A percentile compares a stretch with the other conserved stretches of the same genome.
Conservation (phyloP, 805 yeast species). For the Saccharomycopsis amapae region DNA sequence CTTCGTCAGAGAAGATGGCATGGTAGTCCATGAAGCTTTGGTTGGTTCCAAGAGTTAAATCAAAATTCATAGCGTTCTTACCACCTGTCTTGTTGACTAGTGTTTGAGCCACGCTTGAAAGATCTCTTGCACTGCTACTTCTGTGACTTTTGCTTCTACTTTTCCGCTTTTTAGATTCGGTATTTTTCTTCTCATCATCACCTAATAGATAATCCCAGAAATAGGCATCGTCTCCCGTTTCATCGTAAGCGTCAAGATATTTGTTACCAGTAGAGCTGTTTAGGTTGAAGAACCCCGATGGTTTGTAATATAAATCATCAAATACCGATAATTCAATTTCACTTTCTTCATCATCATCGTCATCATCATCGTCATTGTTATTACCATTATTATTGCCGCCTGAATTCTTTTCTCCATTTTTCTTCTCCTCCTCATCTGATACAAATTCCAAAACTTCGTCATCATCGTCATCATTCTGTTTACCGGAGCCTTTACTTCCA, state of each 20-base stretch:
- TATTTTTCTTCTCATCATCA: constrained; percentile 28
- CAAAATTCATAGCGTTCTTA: constrained; percentile 17
- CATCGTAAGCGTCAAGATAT: constrained; percentile 18
- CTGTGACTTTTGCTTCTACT: neutral
- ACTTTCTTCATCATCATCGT: constrained; percentile 27
- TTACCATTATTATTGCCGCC: constrained; percentile 27
- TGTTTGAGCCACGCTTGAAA: neutral
- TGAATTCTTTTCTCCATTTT: constrained; percentile 13
- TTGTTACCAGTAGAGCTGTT: constrained; percentile 26
- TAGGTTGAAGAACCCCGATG: constrained; percentile 22
- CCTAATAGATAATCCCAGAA: constrained; percentile 70
- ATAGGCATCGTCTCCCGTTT: constrained; percentile 60
- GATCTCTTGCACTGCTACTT: neutral
- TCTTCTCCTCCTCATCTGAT: constrained; percentile 28
- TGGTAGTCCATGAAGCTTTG: constrained; percentile 28
- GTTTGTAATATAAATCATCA: constrained; percentile 24
- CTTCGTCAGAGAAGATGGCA: constrained; percentile 32
- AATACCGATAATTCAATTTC: constrained; percentile 21
- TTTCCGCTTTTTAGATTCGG: neutral
- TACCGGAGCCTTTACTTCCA: neutral
- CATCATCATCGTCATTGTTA: constrained; percentile 26
- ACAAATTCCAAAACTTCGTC: constrained; percentile 29
- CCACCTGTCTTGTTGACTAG: constrained; percentile 3
- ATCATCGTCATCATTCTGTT: constrained; percentile 14
- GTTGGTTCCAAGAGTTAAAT: constrained; percentile 11